Percentiles rank a stretch among this genome's conserved stretches.
Conservation (phyloP, 768 basidiomycete genomes). For the Collybia nuda region DNA sequence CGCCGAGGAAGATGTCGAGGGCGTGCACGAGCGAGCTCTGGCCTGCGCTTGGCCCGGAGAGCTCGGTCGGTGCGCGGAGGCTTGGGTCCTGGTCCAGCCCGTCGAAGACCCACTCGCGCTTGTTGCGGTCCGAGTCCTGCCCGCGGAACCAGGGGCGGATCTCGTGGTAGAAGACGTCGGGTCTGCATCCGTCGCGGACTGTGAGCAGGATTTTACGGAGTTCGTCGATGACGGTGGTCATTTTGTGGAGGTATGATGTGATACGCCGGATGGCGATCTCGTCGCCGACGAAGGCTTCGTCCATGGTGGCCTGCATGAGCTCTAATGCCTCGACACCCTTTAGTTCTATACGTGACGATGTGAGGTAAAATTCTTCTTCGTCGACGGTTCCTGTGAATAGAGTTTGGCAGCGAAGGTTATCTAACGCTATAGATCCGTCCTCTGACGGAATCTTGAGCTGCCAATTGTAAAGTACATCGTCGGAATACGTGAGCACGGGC, state of each 20-base stretch:
- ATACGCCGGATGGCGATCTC: conserved; percentile 62
- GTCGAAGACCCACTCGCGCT: conserved; percentile 56
- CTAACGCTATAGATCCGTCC: conserved; percentile 42
- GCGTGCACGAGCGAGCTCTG: conserved; percentile 79
- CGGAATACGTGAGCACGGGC: conserved; percentile 87
- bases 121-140: conserved; percentile 47
- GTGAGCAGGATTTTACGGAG: conserved; percentile 58
- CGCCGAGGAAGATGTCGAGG: conserved; percentile 70
- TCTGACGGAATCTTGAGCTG: conserved; percentile 31
- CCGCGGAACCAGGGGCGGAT: conserved; percentile 85
- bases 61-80: conserved; percentile 45
- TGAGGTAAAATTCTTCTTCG: conserved; percentile 87
- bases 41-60: conserved; percentile 81
- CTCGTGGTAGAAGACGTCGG: conserved; percentile 66
- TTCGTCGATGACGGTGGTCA: conserved; percentile 65
- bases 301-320: conserved; percentile 82
- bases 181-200: conserved; percentile 71
- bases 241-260: conserved; percentile 59
- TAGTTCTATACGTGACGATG: conserved; percentile 84
- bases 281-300: conserved; percentile 84
- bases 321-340: conserved; percentile 82
- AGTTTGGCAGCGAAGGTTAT: conserved; percentile 64
- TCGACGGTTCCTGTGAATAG: conserved; percentile 78
- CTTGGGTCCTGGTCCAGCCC: conserved; percentile 50
- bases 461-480: conserved; percentile 92